Base-by-base conservation (phyloP, 139 green algal species). In the Yamagishiella unicocca region DNA sequence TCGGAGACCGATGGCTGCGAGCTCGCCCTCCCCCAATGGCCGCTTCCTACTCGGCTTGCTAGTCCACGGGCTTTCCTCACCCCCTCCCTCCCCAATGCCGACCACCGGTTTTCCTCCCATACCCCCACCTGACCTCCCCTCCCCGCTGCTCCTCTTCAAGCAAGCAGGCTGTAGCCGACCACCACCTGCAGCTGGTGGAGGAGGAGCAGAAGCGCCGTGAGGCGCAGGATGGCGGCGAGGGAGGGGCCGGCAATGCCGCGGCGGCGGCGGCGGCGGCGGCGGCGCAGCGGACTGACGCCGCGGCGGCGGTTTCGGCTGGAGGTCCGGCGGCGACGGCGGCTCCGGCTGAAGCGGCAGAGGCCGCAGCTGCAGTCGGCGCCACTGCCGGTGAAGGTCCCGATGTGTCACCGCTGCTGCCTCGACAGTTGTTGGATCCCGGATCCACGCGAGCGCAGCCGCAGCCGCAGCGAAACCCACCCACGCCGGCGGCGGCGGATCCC, bases 101-200 rank as follows among this genome's bases (percentile, higher is more conserved):
- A n/a, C n/a, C n/a, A n/a, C n/a, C n/a, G n/a, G n/a, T n/a, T n/a
- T n/a, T n/a, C n/a, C n/a, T n/a, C n/a, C n/a, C n/a, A n/a, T n/a
- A n/a, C n/a, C n/a, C n/a, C n/a, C n/a, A n/a, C n/a, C n/a, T n/a
- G n/a, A n/a, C n/a, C n/a, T n/a, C n/a, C n/a, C n/a, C n/a, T n/a
- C n/a, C n/a, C n/a, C n/a, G n/a, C n/a, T n/a, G n/a, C n/a, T n/a
- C n/a, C n/a, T n/a, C n/a, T n/a, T n/a, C n/a, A n/a, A n/a, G n/a
- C n/a, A n/a, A n/a, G 9, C 53, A 74, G 77, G 43, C 17, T 8
- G 29, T 84, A 17, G 77, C 77, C 21, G 37, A 87, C 54, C 75
- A 89, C 29, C 76, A 89, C 58, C 33, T 82, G 66, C 82, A 62
- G 50, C 64, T 46, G 40, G 40, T 77, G 61, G n/a, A 27, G 35